A percentile compares a stretch with the other conserved stretches of the same genome.
These are phyloP conservation scores for Glycine soja DNA, from an alignment of 306 rosid genomes.

Conservation along the genomic window DNA sequence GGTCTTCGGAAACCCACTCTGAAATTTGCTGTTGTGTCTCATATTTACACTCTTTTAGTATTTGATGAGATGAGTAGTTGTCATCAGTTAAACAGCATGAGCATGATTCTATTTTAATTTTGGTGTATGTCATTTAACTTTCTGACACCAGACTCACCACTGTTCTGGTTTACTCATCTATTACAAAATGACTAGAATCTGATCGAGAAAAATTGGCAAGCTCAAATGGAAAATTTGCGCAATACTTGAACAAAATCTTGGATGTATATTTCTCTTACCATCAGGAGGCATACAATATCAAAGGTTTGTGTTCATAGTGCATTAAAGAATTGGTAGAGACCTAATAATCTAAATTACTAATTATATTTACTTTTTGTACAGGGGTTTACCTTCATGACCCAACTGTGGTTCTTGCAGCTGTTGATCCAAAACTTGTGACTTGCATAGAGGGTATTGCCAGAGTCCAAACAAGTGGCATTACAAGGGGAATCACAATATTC, in stretches of 20 bases:
- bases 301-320: conserved; percentile 58
- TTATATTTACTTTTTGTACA: conserved; percentile 45
- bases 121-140: conserved; percentile 33
- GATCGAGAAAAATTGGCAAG: conserved; percentile 75
- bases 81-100: conserved; percentile 9
- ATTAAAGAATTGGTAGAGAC: conserved; percentile 15
- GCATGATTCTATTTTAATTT: conserved; percentile 34
- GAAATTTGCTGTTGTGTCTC: conserved; percentile 27
- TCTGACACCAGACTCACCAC: conserved; percentile 1
- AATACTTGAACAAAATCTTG: conserved; percentile 75
- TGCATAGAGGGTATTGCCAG: conserved; percentile 82
- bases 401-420: conserved; percentile 76
- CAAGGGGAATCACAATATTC: conserved; percentile 82
- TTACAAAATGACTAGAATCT: conserved; percentile 56
- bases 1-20: not conserved
- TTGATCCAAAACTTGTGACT: conserved; percentile 78
- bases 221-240: conserved; percentile 80
- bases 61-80: conserved; percentile 1
- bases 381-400: conserved; percentile 99
- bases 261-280: conserved; percentile 83
- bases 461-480: conserved; percentile 90
- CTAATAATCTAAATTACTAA: conserved; percentile 41
- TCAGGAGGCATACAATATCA: conserved; percentile 64
- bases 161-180: not conserved
- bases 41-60: conserved; percentile 6